Conservation (phyloP, 768 basidiomycete genomes). For the Sutorius australiensis region DNA sequence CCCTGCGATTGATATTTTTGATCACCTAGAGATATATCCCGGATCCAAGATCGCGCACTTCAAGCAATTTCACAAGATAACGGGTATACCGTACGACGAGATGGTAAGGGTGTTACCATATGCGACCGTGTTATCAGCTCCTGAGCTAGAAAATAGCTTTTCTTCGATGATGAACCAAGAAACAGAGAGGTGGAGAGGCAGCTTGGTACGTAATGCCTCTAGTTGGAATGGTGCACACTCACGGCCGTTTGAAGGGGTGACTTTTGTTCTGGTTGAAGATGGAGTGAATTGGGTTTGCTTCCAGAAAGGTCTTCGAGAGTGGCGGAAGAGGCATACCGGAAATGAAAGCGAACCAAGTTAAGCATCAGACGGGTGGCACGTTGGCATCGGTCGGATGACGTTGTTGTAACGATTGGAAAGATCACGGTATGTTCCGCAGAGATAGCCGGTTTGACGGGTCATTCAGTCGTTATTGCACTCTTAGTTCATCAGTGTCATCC, state of each 20-base stretch:
- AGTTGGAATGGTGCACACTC: background rate
- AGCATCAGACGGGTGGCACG: background rate
- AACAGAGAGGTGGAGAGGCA: constrained; percentile 48
- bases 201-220: constrained; percentile 38
- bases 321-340: constrained; percentile 51
- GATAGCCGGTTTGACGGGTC: background rate
- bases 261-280: constrained; percentile 65
- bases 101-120: constrained; percentile 49
- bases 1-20: constrained; percentile 59
- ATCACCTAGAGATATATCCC: constrained; percentile 73
- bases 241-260: constrained; percentile 55
- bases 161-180: constrained; percentile 69
- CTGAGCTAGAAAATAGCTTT: constrained; percentile 38
- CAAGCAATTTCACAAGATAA: constrained; percentile 64
- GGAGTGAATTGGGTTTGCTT: constrained; percentile 63
- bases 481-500: background rate
- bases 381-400: background rate
- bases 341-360: constrained; percentile 9
- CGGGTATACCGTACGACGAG: constrained; percentile 72
- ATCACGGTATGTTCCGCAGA: constrained; percentile 6
- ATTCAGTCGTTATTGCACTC: background rate
- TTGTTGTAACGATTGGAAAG: background rate
- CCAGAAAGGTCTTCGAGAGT: constrained; percentile 65
- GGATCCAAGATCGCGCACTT: constrained; percentile 84
- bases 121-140: background rate